These are phyloP conservation scores for Fusarium sp. DNA, from an alignment of 2,329 filamentous ascomycete species.

Conservation along the genomic window DNA sequence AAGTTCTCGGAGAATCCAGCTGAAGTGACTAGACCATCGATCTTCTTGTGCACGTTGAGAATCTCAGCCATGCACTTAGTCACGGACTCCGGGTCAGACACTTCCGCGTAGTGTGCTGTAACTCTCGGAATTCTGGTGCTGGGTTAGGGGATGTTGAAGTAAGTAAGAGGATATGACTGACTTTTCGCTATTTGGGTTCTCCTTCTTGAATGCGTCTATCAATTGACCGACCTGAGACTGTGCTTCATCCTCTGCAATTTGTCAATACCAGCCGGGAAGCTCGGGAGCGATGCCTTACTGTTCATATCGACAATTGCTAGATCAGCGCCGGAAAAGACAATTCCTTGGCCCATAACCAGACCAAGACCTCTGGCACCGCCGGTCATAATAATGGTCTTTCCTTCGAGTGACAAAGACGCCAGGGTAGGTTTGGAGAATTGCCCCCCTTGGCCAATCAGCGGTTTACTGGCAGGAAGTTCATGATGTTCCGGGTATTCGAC, in stretches of 20 bases:
- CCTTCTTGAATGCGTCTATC: constrained; percentile 78
- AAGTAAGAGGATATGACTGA: constrained; percentile 51
- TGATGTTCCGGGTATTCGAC: constrained; percentile 83
- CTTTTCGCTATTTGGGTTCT: constrained; percentile 80
- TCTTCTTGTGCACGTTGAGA: constrained; percentile 73
- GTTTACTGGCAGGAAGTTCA: constrained; percentile 76
- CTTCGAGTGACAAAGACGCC: constrained; percentile 86
- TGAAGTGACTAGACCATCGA: constrained; percentile 94
- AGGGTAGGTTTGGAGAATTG: constrained; percentile 87
- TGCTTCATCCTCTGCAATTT: constrained; percentile 79
- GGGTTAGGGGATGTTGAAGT: not conserved
- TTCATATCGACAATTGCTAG: constrained; percentile 95
- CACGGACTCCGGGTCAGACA: constrained; percentile 85
- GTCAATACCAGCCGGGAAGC: constrained; percentile 13
- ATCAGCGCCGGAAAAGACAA: constrained; percentile 88
- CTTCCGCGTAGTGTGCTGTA: constrained; percentile 90
- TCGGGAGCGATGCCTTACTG: constrained; percentile 67
- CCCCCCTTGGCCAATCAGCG: constrained; percentile 81
- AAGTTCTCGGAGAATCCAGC: constrained; percentile 97
- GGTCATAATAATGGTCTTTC: constrained; percentile 85
- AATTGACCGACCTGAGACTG: constrained; percentile 80
- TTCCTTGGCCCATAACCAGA: constrained; percentile 90
- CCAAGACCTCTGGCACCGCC: constrained; percentile 91
- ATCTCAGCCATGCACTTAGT: constrained; percentile 76
- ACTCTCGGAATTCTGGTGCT: constrained; percentile 76